Base-by-base conservation (phyloP, 164 flowering plant species). In the Houttuynia cordata region DNA sequence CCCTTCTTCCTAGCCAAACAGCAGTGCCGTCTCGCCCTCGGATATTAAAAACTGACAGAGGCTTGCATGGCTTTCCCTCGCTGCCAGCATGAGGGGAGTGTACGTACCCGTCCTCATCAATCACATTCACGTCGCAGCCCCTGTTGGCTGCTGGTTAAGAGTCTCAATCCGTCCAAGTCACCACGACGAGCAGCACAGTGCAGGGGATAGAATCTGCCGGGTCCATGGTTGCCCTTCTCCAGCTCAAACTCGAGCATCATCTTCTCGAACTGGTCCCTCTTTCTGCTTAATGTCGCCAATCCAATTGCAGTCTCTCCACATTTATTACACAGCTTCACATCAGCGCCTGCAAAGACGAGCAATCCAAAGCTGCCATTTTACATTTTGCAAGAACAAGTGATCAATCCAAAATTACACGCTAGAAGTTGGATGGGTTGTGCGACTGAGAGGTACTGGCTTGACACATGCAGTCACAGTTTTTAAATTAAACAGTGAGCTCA, bases 21-120 rank as follows among this genome's bases (percentile, higher is more conserved):
- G 64, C 1, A 88, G 77, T 1, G 92, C 87, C 0, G 88, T 80
- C 62, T 88, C 88, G 0, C 76, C 75, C 66, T 77, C 79, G 0
- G 87, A 75, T 63, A 86, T 80, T 57, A 88, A 53, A n/a, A 83
- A 64, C 67, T 79, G 63, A 30, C 96, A 88, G 24, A 79, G 45
- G 19, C 19, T 59, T 20, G 76, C 76, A 63, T 84, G 74, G 50
- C 84, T 86, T 61, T 68, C 82, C 40, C 70, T 80, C 14, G 96
- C 96, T 40, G 93, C 91, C 52, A 88, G 58, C 96, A 88, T 88
- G 17, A 88, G 75, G 1, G 96, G 91, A 6, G 93, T 88, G 70
- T 84, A n/a, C n/a, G n/a, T n/a, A 76, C 53, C 88, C 91, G 22
- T 84, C 84, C 24, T 62, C 60, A 56, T 88, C 88, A 15, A 65